Base-by-base conservation (phyloP, 139 green algal genomes). In the Penium margaritaceum region DNA sequence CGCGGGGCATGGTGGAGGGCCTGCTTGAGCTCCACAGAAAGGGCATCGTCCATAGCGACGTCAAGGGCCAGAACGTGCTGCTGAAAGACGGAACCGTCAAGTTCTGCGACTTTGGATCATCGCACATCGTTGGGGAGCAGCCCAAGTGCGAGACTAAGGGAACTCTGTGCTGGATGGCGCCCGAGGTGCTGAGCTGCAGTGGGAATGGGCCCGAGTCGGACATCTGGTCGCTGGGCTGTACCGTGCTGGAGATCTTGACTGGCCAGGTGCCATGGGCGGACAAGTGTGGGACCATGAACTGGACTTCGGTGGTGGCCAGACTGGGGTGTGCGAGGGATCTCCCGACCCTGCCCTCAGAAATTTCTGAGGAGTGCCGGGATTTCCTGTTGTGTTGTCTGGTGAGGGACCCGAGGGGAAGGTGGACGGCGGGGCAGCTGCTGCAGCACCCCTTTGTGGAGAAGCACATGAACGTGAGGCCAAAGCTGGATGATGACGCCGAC, bases 141-240 rank as follows among this genome's bases (percentile, higher is more conserved):
- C n/a, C n/a, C n/a, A n/a, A n/a, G n/a, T 21, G 21, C 17, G 15
- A 33, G 33, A 55, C 97, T 36, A 89, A 90, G 39, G 94, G 94
- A 54, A 98, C 94, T 3, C 87, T 92, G 6, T 95, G 95, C 87
- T 98, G 94, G 93, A 98, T 98, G 94, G 94, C 94, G 0, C 94
- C 94, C 7, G 94, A 98, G 84, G 73, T 77, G 19, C 37, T 77
- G 9, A 21, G 12, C 6, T 30, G 70, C n/a, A 19, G 24, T 7
- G 36, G 35, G 67, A 35, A 70, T n/a, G 38, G 35, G 21, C 34
- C 63, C 24, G 17, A 67, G 7, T 73, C 92, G 0, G 94, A 98
- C 85, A 96, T 98, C 62, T 98, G 94, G 94, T 94, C 86, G 1
- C 81, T 97, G 9, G 94, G 84, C 30, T 98, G 94, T 83, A 96